Evolutionary conservation across 106 monocot genomes (phyloP), one percentile per base, ranked within the genome.

Genomic region (Dendrobium chrysotoxum): DNA sequence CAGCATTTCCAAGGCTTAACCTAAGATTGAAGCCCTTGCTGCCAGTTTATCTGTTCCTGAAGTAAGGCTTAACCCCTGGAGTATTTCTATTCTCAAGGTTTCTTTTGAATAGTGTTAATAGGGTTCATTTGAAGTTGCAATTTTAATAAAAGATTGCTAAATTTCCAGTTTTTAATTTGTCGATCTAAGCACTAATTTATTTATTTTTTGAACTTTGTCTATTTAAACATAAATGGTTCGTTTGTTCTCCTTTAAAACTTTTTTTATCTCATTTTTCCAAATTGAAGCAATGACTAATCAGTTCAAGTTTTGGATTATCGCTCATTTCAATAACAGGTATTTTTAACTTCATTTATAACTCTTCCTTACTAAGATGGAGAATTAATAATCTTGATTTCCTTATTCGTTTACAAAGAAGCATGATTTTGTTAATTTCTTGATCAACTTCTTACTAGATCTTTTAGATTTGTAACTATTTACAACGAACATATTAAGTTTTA

Each of bases 1-100:
- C 86, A 93, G 90, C 77, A 85, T 93, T 74, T 86, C 90, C 53
- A 93, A 93, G 83, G 92, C 88, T 70, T 90, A 90, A 78, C 47
- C 90, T 79, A 84, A 88, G 64, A 88, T 93, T 80, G 92, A 93
- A 82, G 86, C 90, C 28, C 70, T 93, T 80, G 90, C 92, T 86
- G 83, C 86, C 25, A 90, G 85, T 82, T 82, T 93, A 83, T 86
- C 86, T 61, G 39, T 83, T 83, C 75, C 84, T 75, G 1, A 41
- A 58, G 90, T 88, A 90, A 26, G 54, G 28, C 54, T 75, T 4
- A 3, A 30, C 7, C 10, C 47, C 30, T 20, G 8, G n/a, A 46
- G 12, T 0, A 23, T 30, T 75, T 26, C 2, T 26, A 21, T 23
- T 17, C 39, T 82, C 16, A 28, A 65, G 40, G 41, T 47, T 80